Base-by-base conservation (phyloP, 2,329 filamentous ascomycete species). In the Fusarium zealandicum region DNA sequence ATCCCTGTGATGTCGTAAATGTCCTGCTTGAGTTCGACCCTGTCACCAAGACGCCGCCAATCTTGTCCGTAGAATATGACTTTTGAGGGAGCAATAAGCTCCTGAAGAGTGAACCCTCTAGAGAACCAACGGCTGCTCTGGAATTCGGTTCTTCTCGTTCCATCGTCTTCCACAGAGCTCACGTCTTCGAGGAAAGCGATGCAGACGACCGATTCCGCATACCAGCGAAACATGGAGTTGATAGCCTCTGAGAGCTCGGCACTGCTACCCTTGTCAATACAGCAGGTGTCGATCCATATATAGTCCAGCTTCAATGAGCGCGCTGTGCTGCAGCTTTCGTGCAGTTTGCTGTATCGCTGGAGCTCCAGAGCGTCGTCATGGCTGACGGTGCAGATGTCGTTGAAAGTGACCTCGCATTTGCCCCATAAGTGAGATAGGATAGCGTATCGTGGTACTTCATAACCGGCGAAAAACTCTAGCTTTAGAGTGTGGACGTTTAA, bases 161-260 rank as follows among this genome's bases (percentile, higher is more conserved):
- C 33, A 9, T 46, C 27, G 4, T 51, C 60, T 4, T 46, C 42
- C 1, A 18, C 16, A 9, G 25, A 9, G 7, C 25, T 14, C 4
- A 69, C 64, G 18, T 70, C 67, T 5, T 61, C 53, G 5, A 72
- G 51, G 28, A 59, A 70, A 4, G 65, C 66, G 18, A 69, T 60
- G 42, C 69, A 72, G 8, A 68, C 49, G 3, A 32, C 30, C 1
- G 70, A 64, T 13, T 64, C 52, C 5, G 64, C 63, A 35, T 72
- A 72, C 70, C 70, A 72, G 5, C 65, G 60, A 41, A 70, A 72
- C 70, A 72, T 72, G 43, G 69, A 72, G 33, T 70, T 70, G 52
- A 70, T 70, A 20, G 67, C 68, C 16, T 70, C 68, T 3, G 68
- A 70, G 5, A 70, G 68, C 41, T 72, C 70, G 1, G 70, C 66